Evolutionary conservation across 805 yeast genomes (phyloP), one percentile per base, ranked within the genome.

Genomic region (Candida palmyrensis): DNA sequence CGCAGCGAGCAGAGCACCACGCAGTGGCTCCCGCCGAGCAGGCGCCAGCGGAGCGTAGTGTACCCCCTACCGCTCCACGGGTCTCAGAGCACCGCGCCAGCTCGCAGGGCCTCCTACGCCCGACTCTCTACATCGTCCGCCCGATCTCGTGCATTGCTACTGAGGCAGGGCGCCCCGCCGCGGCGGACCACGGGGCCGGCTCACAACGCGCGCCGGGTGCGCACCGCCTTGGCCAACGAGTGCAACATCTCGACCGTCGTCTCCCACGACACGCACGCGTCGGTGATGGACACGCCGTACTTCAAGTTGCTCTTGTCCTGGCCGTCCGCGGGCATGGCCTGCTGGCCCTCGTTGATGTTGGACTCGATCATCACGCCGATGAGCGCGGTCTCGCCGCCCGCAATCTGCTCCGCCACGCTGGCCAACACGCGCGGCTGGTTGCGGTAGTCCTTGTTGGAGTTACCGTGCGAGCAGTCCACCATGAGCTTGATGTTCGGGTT

Each of bases 401-500:
- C 64, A 29, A 90, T 69, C 66, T 92, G 97, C 46, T 76, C 77
- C 31, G 90, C 87, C 35, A 90, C 92, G 37, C 71, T 77, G 18
- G 73, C 66, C 45, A 87, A 80, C n/a, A 92, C 98, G 59, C 73
- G 79, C 39, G 98, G 97, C 68, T 92, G 98, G 68, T 92, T 92
- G 57, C 79, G 76, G 79, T 76, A 88, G 67, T 92, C 92, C 66
- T 92, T 92, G 62, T 73, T 79, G 24, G 97, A 88, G 72, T 92
- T 92, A 51, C 96, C 98, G 64, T 92, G 98, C 29, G 97, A 89
- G 66, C 96, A 92, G 66, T 92, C 98, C 41, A 92, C 83, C 98
- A 92, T 92, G 49, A 87, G 60, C 72, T 64, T 49, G 65, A 71
- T 60, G 39, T 57, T 62, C 38, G 69, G 79, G 47, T 71, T 62